phyloP scores from a whole-genome alignment of 352 stramenopile genomes.

The Elongisporangium anandrum region DNA sequence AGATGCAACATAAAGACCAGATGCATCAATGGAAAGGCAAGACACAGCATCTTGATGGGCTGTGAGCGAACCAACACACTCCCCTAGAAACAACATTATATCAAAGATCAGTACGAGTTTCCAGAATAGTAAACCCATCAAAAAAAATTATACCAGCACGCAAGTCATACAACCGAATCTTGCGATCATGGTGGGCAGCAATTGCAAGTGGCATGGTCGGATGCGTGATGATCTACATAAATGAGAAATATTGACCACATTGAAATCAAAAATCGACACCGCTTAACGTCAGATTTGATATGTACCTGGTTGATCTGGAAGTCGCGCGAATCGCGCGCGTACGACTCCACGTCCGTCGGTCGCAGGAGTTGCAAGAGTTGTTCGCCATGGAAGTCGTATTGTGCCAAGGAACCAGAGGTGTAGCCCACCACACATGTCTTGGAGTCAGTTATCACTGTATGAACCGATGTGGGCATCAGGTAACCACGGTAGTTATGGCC shows the following conservation, averaged over 20 bases:
- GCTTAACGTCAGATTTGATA: conserved; percentile 3
- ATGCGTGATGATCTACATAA: conserved; percentile 49
- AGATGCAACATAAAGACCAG: conserved; percentile 68
- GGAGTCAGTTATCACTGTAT: conserved; percentile 64
- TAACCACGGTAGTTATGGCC: conserved; percentile 44
- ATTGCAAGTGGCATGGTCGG: conserved; percentile 83
- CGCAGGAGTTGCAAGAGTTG: conserved; percentile 71
- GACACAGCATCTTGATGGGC: conserved; percentile 82
- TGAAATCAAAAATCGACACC: not conserved
- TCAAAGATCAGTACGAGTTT: not conserved
- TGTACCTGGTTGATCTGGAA: conserved; percentile 76
- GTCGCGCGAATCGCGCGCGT: conserved; percentile 40
- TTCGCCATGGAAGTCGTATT: conserved; percentile 76
- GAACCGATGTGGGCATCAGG: conserved; percentile 68
- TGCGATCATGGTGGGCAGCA: conserved; percentile 75
- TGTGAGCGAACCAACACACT: conserved; percentile 71
- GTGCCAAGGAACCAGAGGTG: conserved; percentile 59
- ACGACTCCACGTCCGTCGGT: conserved; percentile 60
- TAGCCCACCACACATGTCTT: conserved; percentile 82
- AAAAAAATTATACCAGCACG: conserved; percentile 35
- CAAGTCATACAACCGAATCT: conserved; percentile 87
- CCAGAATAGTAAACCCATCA: not conserved
- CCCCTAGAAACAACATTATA: conserved; percentile 23
- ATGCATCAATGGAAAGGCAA: conserved; percentile 73
- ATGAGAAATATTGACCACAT: not conserved